Percentiles rank a stretch among this genome's conserved stretches.
These are phyloP conservation scores for Penicillium sp. DNA, from an alignment of 2,329 filamentous ascomycete genomes.

Conservation along the genomic window DNA sequence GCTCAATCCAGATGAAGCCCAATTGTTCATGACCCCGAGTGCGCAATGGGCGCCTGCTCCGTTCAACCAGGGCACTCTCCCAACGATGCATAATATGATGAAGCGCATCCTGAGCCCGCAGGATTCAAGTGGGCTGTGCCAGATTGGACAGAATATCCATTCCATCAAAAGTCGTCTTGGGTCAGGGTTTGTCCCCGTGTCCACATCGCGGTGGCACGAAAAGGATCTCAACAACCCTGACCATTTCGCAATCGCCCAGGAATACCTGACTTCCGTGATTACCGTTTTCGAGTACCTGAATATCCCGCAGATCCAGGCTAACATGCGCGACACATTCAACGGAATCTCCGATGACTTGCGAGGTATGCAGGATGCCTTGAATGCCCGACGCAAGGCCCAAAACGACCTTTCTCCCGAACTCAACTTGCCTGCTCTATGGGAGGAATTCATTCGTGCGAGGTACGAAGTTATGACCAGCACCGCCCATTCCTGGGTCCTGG, in stretches of 20 bases:
- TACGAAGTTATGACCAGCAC: conserved; percentile 17
- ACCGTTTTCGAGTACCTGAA: conserved; percentile 15
- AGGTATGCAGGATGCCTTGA: conserved; percentile 12
- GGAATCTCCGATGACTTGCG: conserved; percentile 7
- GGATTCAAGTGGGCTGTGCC: conserved; percentile 4
- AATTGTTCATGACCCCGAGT: conserved; percentile 9
- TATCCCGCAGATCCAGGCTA: conserved; percentile 6
- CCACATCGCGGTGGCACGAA: conserved; percentile 9
- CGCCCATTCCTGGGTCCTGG: conserved; percentile 12
- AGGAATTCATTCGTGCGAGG: conserved; percentile 10
- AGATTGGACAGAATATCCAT: conserved; percentile 9
- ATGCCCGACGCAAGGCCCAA: conserved; percentile 8
- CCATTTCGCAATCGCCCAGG: conserved; percentile 8
- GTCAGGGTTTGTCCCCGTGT: conserved; percentile 10
- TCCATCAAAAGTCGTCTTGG: conserved; percentile 9
- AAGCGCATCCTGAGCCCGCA: not conserved
- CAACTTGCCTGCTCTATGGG: conserved; percentile 12
- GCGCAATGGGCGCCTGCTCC: conserved; percentile 13
- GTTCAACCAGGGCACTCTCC: conserved; percentile 5
- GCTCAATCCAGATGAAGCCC: conserved; percentile 6
- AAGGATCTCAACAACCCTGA: conserved; percentile 13
- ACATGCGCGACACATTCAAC: conserved; percentile 16
- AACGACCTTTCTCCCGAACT: conserved; percentile 1
- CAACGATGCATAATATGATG: conserved; percentile 5
- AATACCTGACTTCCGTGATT: conserved; percentile 11